Conservation (phyloP, 306 rosid species). For the Quercus variabilis region DNA sequence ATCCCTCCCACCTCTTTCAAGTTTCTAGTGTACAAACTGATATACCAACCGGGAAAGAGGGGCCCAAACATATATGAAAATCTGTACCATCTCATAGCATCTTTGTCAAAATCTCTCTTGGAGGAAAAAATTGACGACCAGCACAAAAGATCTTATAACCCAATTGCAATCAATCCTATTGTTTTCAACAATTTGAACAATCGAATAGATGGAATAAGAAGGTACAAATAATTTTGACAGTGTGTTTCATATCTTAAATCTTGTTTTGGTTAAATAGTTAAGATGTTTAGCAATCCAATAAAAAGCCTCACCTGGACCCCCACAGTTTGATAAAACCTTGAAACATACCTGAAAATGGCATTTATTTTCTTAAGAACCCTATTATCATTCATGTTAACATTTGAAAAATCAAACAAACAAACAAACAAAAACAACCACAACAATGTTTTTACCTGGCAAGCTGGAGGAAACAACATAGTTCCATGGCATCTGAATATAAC, state of each 20-base stretch:
- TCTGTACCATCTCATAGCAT: too few species aligned
- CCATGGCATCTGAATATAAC: slow-evolving; percentile 15
- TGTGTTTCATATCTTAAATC: background rate
- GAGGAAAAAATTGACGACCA: background rate
- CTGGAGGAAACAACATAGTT: slow-evolving; percentile 2
- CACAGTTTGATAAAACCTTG: background rate
- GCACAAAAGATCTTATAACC: background rate
- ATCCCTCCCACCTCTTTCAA: too few species aligned
- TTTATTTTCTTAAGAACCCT: background rate
- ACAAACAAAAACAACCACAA: background rate
- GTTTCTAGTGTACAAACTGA: too few species aligned
- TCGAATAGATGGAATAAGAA: too few species aligned
- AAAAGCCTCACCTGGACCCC: background rate
- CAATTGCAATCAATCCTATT: too few species aligned
- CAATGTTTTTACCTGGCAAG: slow-evolving; percentile 5
- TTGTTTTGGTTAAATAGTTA: background rate
- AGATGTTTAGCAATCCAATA: too few species aligned
- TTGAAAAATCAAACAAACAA: background rate
- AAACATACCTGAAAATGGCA: background rate
- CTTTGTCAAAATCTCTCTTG: too few species aligned
- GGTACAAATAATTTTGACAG: background rate
- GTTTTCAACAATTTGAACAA: too few species aligned
- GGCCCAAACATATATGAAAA: too few species aligned
- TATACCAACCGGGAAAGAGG: too few species aligned
- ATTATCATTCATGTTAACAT: background rate